Evolutionary conservation across 306 rosid species (phyloP).

Genomic region (Canavalia gladiata): DNA sequence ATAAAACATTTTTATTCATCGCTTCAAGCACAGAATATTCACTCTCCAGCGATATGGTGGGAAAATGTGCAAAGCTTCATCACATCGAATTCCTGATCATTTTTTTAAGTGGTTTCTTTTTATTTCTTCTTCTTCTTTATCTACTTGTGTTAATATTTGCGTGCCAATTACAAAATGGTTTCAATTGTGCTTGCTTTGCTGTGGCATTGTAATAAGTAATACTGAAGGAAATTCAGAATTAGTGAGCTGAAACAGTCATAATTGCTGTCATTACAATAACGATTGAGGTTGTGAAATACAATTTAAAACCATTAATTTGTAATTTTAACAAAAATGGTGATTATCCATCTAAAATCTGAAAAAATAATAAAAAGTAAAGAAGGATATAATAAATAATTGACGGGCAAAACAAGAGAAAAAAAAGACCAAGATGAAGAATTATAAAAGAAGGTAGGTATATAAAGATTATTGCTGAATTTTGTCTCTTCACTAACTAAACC

Average conservation of each 20-base stretch:
- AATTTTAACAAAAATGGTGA: not conserved
- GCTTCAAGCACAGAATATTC: conserved; percentile 55
- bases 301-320: not conserved
- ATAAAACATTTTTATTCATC: conserved; percentile 23
- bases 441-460: too few relatives aligned
- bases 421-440: too few relatives aligned
- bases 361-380: too few relatives aligned
- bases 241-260: not conserved
- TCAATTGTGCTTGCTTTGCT: not conserved
- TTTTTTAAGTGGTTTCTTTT: not conserved
- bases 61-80: conserved; percentile 38
- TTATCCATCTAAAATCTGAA: too few relatives aligned
- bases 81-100: conserved; percentile 33
- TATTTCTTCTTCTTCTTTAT: conserved; percentile 6
- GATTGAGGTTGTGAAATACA: not conserved
- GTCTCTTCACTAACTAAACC: too few relatives aligned
- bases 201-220: too few relatives aligned
- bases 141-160: conserved; percentile 41
- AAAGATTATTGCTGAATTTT: too few relatives aligned
- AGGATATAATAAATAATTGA: too few relatives aligned
- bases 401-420: too few relatives aligned
- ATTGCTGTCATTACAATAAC: too few relatives aligned
- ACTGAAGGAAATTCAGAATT: too few relatives aligned
- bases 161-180: conserved; percentile 1
- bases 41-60: conserved; percentile 45